A percentile compares a stretch with the other conserved stretches of the same genome.
Evolutionary conservation across 2,329 filamentous ascomycete genomes (phyloP).

Genomic region (Botrytis tulipae): DNA sequence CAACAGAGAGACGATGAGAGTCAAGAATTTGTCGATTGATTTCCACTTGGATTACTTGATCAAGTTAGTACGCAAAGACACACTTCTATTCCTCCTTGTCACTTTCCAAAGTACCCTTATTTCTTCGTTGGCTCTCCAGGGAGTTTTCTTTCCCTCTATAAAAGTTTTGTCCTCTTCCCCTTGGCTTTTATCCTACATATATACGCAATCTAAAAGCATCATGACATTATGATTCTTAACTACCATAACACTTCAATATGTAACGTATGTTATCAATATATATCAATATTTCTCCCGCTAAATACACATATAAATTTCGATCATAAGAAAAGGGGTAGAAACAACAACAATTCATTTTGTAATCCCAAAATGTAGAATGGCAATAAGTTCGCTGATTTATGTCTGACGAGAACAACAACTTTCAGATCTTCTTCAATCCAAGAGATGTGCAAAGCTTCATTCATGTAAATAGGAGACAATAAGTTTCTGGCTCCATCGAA

Average conservation of each 20-base stretch:
- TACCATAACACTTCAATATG: fast-evolving
- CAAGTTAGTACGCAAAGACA: too few relatives aligned
- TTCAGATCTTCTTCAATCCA: background rate
- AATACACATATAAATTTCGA: background rate
- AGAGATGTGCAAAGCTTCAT: background rate
- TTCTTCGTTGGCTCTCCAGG: too few relatives aligned
- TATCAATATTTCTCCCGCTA: background rate
- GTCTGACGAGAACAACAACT: background rate
- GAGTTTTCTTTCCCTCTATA: too few relatives aligned
- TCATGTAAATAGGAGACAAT: background rate
- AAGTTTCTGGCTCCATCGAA: background rate
- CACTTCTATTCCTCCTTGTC: too few relatives aligned
- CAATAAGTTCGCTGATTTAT: background rate
- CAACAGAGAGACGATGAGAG: too few relatives aligned
- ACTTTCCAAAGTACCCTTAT: too few relatives aligned
- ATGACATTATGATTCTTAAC: background rate
- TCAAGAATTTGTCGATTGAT: too few relatives aligned
- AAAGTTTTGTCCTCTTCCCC: too few relatives aligned
- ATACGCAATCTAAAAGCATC: too few relatives aligned
- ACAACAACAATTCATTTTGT: background rate
- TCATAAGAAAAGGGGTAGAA: background rate
- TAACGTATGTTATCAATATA: background rate
- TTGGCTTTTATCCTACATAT: too few relatives aligned
- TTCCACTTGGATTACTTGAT: too few relatives aligned
- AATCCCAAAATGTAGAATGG: too few relatives aligned